These are phyloP conservation scores for Anthracocystis setariae DNA, from an alignment of 1,284 basidiomycete genomes.

Conservation along the genomic window DNA sequence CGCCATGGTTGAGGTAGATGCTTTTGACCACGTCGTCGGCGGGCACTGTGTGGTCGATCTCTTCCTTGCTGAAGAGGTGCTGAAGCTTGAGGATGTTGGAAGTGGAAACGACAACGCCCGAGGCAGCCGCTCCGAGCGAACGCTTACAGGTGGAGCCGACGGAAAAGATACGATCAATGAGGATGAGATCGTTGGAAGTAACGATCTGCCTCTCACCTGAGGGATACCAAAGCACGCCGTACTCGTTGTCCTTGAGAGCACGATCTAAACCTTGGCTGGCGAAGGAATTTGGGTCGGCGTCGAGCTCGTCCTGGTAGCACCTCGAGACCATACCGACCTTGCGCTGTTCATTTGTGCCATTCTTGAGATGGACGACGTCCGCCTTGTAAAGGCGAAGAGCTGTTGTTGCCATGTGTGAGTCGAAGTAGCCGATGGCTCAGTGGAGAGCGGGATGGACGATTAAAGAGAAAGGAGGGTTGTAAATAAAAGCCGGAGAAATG, in stretches of 20 bases:
- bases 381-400: conserved; percentile 24
- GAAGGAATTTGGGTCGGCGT: conserved; percentile 21
- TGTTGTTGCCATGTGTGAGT: conserved; percentile 4
- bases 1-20: conserved; percentile 69
- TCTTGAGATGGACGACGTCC: conserved; percentile 38
- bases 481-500: too few relatives aligned
- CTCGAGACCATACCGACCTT: conserved; percentile 47
- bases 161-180: conserved; percentile 82
- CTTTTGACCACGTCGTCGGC: conserved; percentile 71
- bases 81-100: conserved; percentile 76
- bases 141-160: conserved; percentile 85
- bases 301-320: conserved; percentile 45
- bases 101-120: conserved; percentile 79
- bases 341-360: conserved; percentile 23
- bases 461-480: too few relatives aligned
- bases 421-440: background rate
- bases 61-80: conserved; percentile 78
- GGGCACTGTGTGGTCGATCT: conserved; percentile 76
- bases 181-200: conserved; percentile 75
- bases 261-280: conserved; percentile 72
- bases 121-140: conserved; percentile 76
- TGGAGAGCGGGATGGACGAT: background rate
- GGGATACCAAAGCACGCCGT: conserved; percentile 79
- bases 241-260: conserved; percentile 79
- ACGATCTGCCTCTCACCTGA: conserved; percentile 70